Evolutionary conservation across 108 stramenopile genomes (phyloP).

Genomic region (Pseudonitzschia multistriata): DNA sequence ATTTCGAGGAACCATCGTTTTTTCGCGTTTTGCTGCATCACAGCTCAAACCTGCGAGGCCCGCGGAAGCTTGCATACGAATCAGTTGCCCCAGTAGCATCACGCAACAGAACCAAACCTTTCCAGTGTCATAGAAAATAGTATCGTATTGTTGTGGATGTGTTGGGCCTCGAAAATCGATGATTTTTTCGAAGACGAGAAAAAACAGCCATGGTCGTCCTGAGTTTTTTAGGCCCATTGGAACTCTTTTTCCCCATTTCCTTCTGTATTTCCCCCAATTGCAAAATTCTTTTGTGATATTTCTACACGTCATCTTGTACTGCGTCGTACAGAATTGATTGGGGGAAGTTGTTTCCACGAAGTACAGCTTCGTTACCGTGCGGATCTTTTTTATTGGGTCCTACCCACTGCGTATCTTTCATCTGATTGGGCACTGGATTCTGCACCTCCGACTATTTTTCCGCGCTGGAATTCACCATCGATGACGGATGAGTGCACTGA

Average conservation of each 20-base stretch:
- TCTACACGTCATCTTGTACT: too few species aligned
- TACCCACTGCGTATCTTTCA: slow-evolving; percentile 11
- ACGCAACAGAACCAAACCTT: too few species aligned
- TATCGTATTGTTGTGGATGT: too few species aligned
- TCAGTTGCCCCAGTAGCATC: too few species aligned
- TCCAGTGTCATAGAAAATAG: too few species aligned
- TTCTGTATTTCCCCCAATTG: too few species aligned
- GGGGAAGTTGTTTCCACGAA: background rate
- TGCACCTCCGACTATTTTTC: background rate
- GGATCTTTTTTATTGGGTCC: slow-evolving; percentile 5
- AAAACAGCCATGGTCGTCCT: background rate
- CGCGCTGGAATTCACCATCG: background rate
- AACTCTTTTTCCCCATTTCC: too few species aligned
- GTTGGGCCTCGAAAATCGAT: too few species aligned
- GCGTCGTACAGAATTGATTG: background rate
- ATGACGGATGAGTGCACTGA: slow-evolving; percentile 1
- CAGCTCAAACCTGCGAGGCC: background rate
- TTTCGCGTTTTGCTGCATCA: background rate
- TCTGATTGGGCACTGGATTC: slow-evolving; percentile 10
- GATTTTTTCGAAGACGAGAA: background rate
- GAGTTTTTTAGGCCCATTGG: too few species aligned
- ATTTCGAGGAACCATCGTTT: background rate
- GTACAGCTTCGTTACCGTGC: background rate
- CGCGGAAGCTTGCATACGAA: too few species aligned
- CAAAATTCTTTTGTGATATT: too few species aligned